These are phyloP conservation scores for Imleria badia DNA, from an alignment of 768 basidiomycete genomes.

Conservation along the genomic window DNA sequence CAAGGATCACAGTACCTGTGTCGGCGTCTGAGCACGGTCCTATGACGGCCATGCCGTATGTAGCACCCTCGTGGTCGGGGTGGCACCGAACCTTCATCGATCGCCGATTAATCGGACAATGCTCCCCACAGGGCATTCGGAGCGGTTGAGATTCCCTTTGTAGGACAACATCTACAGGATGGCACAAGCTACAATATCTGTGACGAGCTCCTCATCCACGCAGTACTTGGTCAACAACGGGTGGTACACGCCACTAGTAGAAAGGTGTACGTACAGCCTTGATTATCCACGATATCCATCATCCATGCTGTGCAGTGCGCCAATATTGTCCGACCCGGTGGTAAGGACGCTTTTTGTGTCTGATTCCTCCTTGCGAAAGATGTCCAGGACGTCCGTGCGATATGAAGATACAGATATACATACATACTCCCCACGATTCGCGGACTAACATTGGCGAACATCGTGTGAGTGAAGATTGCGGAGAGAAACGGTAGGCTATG, in stretches of 20 bases:
- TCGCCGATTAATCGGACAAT: conserved; percentile 14
- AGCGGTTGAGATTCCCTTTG: neutral
- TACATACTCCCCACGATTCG: neutral
- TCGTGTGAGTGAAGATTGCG: conserved; percentile 1
- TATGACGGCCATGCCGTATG: conserved; percentile 5
- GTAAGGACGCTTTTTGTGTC: neutral
- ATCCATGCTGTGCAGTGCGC: conserved; percentile 5
- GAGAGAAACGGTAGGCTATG: conserved; percentile 7
- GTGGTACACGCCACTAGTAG: neutral
- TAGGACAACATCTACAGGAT: no score
- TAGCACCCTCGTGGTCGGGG: conserved; percentile 15
- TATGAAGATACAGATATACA: neutral
- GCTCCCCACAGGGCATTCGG: neutral
- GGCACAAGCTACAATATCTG: neutral
- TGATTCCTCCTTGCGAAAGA: neutral
- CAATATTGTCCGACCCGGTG: neutral
- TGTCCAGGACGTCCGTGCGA: neutral
- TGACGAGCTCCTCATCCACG: neutral
- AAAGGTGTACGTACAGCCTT: conserved; percentile 8
- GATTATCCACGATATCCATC: neutral
- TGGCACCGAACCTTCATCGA: conserved; percentile 1
- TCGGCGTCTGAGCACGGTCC: neutral
- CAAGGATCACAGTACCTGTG: conserved; percentile 5
- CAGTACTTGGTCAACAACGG: neutral
- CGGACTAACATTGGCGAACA: neutral